phyloP scores from a whole-genome alignment of 768 basidiomycete species.

The Russula abietina region DNA sequence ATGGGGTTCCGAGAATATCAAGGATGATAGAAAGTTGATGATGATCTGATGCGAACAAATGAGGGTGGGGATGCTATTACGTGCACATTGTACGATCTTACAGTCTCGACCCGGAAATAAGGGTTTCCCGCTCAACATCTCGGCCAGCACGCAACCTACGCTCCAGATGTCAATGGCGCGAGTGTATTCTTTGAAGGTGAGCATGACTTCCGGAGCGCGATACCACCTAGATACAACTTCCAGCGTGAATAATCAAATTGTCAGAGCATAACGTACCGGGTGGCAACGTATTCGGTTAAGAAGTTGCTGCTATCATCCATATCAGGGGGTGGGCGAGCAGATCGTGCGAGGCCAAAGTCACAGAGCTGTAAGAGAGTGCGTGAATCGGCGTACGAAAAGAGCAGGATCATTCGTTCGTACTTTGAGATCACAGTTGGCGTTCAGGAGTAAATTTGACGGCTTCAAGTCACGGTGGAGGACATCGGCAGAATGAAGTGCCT shows the following conservation, averaged over 20 bases:
- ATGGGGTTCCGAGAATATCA: conserved; percentile 87
- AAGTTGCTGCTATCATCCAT: conserved; percentile 75
- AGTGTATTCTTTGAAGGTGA: conserved; percentile 95
- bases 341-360: conserved; percentile 85
- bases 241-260: conserved; percentile 19
- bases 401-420: conserved; percentile 36
- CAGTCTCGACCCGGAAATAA: conserved; percentile 95
- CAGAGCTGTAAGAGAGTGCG: conserved; percentile 46
- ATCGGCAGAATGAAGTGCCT: conserved; percentile 91
- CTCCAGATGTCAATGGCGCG: conserved; percentile 84
- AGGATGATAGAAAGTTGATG: conserved; percentile 90
- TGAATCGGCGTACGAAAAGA: neutral
- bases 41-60: conserved; percentile 55
- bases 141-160: conserved; percentile 81
- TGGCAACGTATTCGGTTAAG: conserved; percentile 94
- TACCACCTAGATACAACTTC: conserved; percentile 63
- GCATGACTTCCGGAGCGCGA: conserved; percentile 96
- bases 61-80: neutral
- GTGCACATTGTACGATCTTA: conserved; percentile 34
- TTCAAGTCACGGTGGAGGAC: conserved; percentile 95
- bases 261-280: conserved; percentile 45
- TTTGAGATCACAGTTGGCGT: conserved; percentile 95
- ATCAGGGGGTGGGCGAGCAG: conserved; percentile 65
- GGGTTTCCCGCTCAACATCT: conserved; percentile 88
- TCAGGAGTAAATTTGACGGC: conserved; percentile 90